Evolutionary conservation across 768 basidiomycete genomes (phyloP), one percentile per base, ranked within the genome.

Genomic region (Austroboletus eburneus): DNA sequence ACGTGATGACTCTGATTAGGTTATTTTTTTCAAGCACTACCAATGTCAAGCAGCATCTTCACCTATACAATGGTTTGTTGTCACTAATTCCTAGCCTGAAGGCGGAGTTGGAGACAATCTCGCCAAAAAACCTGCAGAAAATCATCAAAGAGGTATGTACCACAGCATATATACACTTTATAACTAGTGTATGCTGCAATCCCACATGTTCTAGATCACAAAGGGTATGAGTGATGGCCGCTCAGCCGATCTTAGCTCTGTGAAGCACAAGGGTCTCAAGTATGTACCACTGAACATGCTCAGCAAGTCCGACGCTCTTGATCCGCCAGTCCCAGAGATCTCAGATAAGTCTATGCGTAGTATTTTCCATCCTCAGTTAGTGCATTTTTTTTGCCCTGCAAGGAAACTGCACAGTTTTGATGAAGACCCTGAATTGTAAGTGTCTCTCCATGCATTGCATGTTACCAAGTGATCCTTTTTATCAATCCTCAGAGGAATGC

Each of bases 331-430:
- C 4, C 35, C 44, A 2, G 44, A 50, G n/a, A 18, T 36, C 1
- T 9, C 39, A 14, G 43, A 49, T 18, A 50, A 50, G 3, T 50
- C 39, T 1, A 42, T 36, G 41, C 46, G n/a, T 17, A 39, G 46
- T 0, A 37, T 50, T 20, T 50, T 35, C 22, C 49, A 46, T 17
- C 43, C 39, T 1, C 29, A 50, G 9, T 21, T 50, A 5, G 44
- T 23, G n/a, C 0, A 16, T 3, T 38, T 50, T 2, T 5, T 46
- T 6, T 50, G 40, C 29, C 49, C 39, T 17, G 17, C 6, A 32
- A 21, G 35, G 17, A 23, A 50, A 2, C 6, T 46, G 1, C 18
- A 18, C 3, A 16, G 30, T 13, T 46, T 18, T 6, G 49, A 50
- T 3, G 17, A 46, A 1, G 39, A 50, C 21, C 35, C 22, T 0